Percentiles rank a stretch among this genome's conserved stretches.
Conservation (phyloP, 2,329 filamentous ascomycete genomes). For the Chrysoporthe austroafricana region DNA sequence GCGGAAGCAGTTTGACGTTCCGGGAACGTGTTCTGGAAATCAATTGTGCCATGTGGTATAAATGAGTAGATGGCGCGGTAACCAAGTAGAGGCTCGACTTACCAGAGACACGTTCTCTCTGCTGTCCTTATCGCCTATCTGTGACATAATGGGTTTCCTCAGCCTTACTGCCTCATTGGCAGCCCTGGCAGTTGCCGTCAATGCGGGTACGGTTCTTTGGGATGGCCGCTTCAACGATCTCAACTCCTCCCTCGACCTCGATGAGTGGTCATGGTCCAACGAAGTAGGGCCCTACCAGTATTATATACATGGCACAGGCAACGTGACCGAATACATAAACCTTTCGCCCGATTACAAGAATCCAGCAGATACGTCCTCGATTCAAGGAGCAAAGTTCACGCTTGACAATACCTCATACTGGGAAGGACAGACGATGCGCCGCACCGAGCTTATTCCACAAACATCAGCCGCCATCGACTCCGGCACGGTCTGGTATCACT, state of each 20-base stretch:
- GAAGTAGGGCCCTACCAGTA: conserved; percentile 74
- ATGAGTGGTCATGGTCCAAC: conserved; percentile 69
- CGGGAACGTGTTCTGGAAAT: not conserved
- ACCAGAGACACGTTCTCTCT: not conserved
- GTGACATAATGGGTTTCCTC: conserved; percentile 12
- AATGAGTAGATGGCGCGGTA: not conserved
- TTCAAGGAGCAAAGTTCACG: conserved; percentile 70
- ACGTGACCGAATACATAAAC: conserved; percentile 63
- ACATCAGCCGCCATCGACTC: conserved; percentile 65
- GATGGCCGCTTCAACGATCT: conserved; percentile 69
- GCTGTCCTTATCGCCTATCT: not conserved
- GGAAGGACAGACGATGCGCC: conserved; percentile 74
- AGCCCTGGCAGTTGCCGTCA: conserved; percentile 35
- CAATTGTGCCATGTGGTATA: conserved; percentile 10
- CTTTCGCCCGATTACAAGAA: conserved; percentile 66
- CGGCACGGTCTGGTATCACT: conserved; percentile 75
- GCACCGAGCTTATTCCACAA: conserved; percentile 75
- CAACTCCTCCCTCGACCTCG: conserved; percentile 55
- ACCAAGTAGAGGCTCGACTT: not conserved
- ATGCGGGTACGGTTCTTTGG: conserved; percentile 51
- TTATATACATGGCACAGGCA: conserved; percentile 70
- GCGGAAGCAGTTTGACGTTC: conserved; percentile 16
- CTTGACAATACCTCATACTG: conserved; percentile 68
- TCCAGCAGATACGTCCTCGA: conserved; percentile 62
- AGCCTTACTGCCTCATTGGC: conserved; percentile 14